Conservation (phyloP, 176 grass and related monocot species). For the Dactylis glomerata region DNA sequence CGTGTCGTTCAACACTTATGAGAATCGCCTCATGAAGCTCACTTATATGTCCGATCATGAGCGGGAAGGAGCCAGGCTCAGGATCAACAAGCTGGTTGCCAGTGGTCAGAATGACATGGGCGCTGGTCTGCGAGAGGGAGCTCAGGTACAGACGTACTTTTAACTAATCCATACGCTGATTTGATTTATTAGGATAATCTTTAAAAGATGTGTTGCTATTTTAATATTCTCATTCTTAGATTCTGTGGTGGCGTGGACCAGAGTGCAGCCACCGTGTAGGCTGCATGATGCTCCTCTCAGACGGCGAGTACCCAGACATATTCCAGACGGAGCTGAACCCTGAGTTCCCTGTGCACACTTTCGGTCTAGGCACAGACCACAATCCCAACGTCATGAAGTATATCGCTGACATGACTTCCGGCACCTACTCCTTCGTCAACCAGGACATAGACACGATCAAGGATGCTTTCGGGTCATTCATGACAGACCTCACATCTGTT, state of each 20-base stretch:
- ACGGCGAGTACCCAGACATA: background rate
- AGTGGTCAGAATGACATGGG: background rate
- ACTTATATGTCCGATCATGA: background rate
- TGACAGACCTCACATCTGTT: conserved; percentile 26
- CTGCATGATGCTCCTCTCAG: background rate
- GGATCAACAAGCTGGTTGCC: background rate
- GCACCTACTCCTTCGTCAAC: conserved; percentile 44
- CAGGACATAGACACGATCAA: conserved; percentile 14
- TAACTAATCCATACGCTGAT: background rate
- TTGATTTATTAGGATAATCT: background rate
- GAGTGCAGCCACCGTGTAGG: background rate
- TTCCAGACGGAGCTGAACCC: background rate
- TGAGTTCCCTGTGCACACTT: background rate
- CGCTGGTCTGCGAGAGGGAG: background rate
- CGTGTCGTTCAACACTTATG: background rate
- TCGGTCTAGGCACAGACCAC: background rate
- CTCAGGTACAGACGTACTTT: background rate
- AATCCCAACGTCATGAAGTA: background rate
- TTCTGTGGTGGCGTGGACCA: background rate
- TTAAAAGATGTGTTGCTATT: background rate
- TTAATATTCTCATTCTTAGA: background rate
- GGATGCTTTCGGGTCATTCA: conserved; percentile 37
- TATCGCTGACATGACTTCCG: background rate
- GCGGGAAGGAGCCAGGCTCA: background rate
- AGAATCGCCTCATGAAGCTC: background rate